Evolutionary conservation across 1,284 basidiomycete genomes (phyloP).

Genomic region (Albatrellus sp.): DNA sequence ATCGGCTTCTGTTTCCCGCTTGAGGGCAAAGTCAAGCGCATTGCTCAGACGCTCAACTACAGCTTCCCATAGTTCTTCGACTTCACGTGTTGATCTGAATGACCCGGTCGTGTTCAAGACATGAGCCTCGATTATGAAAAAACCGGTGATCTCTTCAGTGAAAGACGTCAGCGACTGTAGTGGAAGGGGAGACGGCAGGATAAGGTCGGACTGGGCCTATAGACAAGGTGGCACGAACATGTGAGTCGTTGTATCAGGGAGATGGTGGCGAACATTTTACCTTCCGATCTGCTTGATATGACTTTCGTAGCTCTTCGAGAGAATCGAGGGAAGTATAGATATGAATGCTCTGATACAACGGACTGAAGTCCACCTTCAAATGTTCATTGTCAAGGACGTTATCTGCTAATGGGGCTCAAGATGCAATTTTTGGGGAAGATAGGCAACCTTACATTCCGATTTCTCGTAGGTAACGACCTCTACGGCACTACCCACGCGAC

Average conservation of each 20-base stretch:
- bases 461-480: slow-evolving; percentile 92
- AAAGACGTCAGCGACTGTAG: slow-evolving; percentile 39
- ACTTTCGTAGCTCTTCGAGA: slow-evolving; percentile 79
- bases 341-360: slow-evolving; percentile 94
- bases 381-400: slow-evolving; percentile 88
- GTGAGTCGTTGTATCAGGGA: neutral
- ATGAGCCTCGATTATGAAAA: slow-evolving; percentile 94
- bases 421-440: slow-evolving; percentile 3
- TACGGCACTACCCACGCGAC: slow-evolving; percentile 87
- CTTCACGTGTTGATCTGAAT: slow-evolving; percentile 83
- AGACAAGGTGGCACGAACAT: slow-evolving; percentile 7
- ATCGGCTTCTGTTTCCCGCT: slow-evolving; percentile 72
- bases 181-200: slow-evolving; percentile 65
- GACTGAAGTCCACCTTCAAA: slow-evolving; percentile 85
- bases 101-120: slow-evolving; percentile 79
- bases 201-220: slow-evolving; percentile 92
- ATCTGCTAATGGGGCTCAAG: slow-evolving; percentile 32
- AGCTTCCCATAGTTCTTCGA: slow-evolving; percentile 94
- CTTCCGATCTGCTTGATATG: slow-evolving; percentile 93
- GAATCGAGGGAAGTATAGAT: slow-evolving; percentile 90
- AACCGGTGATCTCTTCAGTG: slow-evolving; percentile 93
- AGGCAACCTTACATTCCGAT: slow-evolving; percentile 69
- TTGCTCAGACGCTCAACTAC: slow-evolving; percentile 71
- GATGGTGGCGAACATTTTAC: slow-evolving; percentile 24
- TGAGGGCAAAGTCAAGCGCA: slow-evolving; percentile 66